These are phyloP conservation scores for Suillus paluster DNA, from an alignment of 768 basidiomycete species.

Conservation along the genomic window DNA sequence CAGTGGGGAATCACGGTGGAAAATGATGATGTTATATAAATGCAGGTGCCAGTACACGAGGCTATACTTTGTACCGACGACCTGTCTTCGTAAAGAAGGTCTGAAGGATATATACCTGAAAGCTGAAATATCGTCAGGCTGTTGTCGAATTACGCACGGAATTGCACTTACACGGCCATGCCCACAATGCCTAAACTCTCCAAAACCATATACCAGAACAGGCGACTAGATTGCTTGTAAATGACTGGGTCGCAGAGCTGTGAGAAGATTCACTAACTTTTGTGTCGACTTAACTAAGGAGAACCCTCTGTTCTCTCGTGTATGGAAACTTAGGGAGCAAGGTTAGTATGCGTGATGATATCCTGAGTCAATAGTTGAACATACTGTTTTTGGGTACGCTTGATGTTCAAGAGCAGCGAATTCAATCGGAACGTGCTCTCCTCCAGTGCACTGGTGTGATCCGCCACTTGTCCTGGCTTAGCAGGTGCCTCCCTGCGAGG, in stretches of 20 bases:
- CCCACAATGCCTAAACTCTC: slow-evolving; percentile 79
- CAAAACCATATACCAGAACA: slow-evolving; percentile 93
- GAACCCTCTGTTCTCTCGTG: slow-evolving; percentile 92
- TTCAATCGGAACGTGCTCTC: slow-evolving; percentile 94
- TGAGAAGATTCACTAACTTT: slow-evolving; percentile 51
- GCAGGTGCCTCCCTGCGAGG: slow-evolving; percentile 89
- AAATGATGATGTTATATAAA: neutral
- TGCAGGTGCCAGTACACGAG: neutral
- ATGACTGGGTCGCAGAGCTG: neutral
- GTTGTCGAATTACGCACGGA: slow-evolving; percentile 3
- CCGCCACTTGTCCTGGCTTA: slow-evolving; percentile 84
- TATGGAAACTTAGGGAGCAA: slow-evolving; percentile 74
- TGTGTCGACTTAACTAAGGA: slow-evolving; percentile 90
- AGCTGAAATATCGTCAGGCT: slow-evolving; percentile 44
- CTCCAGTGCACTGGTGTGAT: slow-evolving; percentile 92
- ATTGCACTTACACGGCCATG: slow-evolving; percentile 80
- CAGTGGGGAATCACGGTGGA: neutral
- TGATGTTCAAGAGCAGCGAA: slow-evolving; percentile 85
- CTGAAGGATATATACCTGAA: slow-evolving; percentile 91
- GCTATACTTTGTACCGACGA: slow-evolving; percentile 84
- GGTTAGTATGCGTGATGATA: slow-evolving; percentile 11
- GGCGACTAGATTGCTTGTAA: slow-evolving; percentile 53
- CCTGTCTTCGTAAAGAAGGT: slow-evolving; percentile 97
- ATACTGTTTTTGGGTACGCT: slow-evolving; percentile 92
- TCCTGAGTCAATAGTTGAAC: slow-evolving; percentile 33